A percentile compares a stretch with the other conserved stretches of the same genome.
These are phyloP conservation scores for Phlyctochytrium arcticum DNA, from an alignment of 192 early-diverging fungal species.

Conservation along the genomic window DNA sequence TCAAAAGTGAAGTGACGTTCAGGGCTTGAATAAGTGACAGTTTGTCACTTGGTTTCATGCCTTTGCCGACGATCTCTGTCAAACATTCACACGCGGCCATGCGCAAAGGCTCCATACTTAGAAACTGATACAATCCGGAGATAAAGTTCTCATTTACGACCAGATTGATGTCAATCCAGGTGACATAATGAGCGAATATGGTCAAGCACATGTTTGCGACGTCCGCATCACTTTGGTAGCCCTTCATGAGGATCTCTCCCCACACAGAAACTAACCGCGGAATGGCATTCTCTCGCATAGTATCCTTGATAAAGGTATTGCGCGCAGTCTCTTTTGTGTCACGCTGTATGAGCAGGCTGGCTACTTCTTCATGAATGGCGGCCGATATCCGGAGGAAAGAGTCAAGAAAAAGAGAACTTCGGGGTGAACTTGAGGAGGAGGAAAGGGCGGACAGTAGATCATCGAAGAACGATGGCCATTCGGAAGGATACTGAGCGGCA, in stretches of 20 bases:
- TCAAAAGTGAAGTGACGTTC: constrained; percentile 50
- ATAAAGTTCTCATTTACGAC: constrained; percentile 83
- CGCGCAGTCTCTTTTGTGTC: constrained; percentile 59
- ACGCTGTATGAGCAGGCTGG: constrained; percentile 64
- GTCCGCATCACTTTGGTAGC: constrained; percentile 47
- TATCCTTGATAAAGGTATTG: constrained; percentile 86
- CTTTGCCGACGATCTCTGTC: constrained; percentile 81
- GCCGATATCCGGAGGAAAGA: constrained; percentile 73
- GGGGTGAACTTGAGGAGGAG: not conserved
- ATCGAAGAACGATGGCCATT: constrained; percentile 85
- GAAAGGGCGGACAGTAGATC: constrained; percentile 70
- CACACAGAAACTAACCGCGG: constrained; percentile 66
- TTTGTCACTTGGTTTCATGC: constrained; percentile 90
- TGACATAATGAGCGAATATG: constrained; percentile 81
- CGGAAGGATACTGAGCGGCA: constrained; percentile 73
- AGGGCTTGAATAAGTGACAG: constrained; percentile 77
- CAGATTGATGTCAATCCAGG: constrained; percentile 92
- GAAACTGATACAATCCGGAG: constrained; percentile 66
- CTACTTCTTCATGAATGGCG: constrained; percentile 87
- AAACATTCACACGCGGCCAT: constrained; percentile 79
- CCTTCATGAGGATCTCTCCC: constrained; percentile 68
- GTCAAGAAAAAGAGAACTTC: constrained; percentile 56
- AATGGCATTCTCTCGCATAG: constrained; percentile 80
- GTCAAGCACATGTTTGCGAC: constrained; percentile 65
- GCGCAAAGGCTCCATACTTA: constrained; percentile 52